Conservation (phyloP, 352 stramenopile species). For the Phytopythium helicoides region DNA sequence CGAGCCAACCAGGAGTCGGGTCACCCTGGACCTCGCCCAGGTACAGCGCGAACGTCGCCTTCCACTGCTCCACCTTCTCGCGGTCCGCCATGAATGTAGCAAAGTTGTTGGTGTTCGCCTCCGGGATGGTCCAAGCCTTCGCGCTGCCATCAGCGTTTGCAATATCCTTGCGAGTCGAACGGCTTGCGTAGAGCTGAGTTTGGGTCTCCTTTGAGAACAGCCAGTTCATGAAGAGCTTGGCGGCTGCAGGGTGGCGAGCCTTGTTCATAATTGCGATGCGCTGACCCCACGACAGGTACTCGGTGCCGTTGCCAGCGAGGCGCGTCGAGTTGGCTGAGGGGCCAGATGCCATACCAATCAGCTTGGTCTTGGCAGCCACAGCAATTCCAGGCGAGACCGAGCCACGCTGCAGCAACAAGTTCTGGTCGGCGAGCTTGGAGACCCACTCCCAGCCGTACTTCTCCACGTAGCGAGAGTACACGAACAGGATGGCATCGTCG, state of each 20-base stretch:
- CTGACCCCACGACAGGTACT: constrained; percentile 26
- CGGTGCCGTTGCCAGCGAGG: constrained; percentile 12
- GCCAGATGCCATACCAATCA: constrained; percentile 14
- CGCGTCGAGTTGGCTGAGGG: constrained; percentile 4
- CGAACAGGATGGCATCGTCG: constrained; percentile 44
- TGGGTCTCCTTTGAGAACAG: constrained; percentile 11
- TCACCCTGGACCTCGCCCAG: constrained; percentile 47
- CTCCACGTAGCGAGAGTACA: constrained; percentile 43
- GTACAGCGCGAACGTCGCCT: constrained; percentile 46
- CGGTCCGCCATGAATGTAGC: constrained; percentile 46
- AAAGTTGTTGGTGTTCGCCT: constrained; percentile 1
- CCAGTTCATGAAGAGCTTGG: constrained; percentile 19
- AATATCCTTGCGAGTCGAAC: constrained; percentile 6
- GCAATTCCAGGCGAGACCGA: constrained; percentile 7
- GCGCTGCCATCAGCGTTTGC: background rate
- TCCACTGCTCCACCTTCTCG: constrained; percentile 33
- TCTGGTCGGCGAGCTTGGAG: constrained; percentile 18
- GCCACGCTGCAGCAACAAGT: constrained; percentile 12
- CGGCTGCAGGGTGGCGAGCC: constrained; percentile 13
- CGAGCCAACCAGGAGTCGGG: constrained; percentile 29
- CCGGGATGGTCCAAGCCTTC: background rate
- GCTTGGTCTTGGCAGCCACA: constrained; percentile 8
- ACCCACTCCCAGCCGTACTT: constrained; percentile 32
- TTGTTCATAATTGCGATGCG: constrained; percentile 17
- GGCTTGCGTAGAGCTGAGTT: background rate